Conservation (phyloP, 371 early-diverging fungal species). For the Sanchytrium tribonematis region DNA sequence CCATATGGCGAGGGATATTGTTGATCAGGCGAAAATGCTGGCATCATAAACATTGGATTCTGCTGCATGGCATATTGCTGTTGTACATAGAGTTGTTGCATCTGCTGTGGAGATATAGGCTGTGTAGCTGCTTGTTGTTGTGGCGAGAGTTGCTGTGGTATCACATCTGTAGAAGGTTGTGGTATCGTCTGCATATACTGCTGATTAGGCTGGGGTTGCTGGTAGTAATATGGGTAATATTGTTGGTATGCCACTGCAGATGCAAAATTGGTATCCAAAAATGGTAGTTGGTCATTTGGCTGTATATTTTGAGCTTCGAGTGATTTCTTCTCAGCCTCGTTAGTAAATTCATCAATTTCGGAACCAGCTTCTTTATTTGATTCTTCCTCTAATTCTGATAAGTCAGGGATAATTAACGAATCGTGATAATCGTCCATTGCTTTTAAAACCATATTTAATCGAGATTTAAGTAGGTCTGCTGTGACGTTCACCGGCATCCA, state of each 20-base stretch:
- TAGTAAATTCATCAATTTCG: too few relatives aligned
- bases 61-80: neutral
- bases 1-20: neutral
- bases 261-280: neutral
- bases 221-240: neutral
- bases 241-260: neutral
- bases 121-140: neutral
- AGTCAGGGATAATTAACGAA: neutral
- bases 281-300: neutral
- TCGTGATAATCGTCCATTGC: neutral
- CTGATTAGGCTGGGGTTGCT: neutral
- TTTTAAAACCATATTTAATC: neutral
- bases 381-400: neutral
- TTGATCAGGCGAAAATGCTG: neutral
- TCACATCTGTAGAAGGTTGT: neutral
- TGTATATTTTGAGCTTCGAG: neutral
- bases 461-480: neutral
- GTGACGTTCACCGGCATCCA: neutral
- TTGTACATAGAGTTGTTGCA: neutral
- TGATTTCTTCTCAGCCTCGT: neutral
- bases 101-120: neutral
- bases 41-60: constrained; percentile 1
- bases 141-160: neutral
- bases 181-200: neutral
- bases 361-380: neutral